Percentiles rank a stretch among this genome's conserved stretches.
Evolutionary conservation across 2,329 filamentous ascomycete species (phyloP).

Genomic region (Fusarium sp.): DNA sequence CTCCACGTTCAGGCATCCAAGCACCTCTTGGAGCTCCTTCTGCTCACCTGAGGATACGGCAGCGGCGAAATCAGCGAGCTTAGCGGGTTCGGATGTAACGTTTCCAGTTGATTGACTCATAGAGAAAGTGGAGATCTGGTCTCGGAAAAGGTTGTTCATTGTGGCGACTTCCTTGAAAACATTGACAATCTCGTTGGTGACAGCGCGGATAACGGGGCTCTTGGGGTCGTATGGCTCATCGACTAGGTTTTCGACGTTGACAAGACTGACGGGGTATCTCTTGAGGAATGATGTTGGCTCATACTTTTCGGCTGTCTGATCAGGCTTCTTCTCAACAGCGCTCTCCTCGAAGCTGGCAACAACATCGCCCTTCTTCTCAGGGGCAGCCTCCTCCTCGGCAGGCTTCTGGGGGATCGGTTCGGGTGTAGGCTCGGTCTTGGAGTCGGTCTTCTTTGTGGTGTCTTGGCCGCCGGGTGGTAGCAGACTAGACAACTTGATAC

Average conservation of each 20-base stretch:
- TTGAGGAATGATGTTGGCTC: slow-evolving; percentile 92
- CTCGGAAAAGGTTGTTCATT: slow-evolving; percentile 93
- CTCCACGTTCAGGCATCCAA: slow-evolving; percentile 90
- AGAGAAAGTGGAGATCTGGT: slow-evolving; percentile 97
- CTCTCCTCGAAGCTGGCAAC: slow-evolving; percentile 97
- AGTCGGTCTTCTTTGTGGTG: slow-evolving; percentile 62
- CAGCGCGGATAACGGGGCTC: slow-evolving; percentile 87
- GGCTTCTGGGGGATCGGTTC: slow-evolving; percentile 71
- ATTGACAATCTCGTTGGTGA: slow-evolving; percentile 98
- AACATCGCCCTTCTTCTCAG: slow-evolving; percentile 88
- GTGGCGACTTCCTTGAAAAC: slow-evolving; percentile 97
- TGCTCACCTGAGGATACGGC: slow-evolving; percentile 96
- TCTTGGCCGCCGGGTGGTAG: slow-evolving; percentile 74
- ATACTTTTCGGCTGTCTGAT: slow-evolving; percentile 68
- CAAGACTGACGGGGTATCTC: slow-evolving; percentile 91
- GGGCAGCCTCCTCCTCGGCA: slow-evolving; percentile 63
- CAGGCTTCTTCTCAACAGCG: slow-evolving; percentile 70
- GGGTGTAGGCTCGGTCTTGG: slow-evolving; percentile 63
- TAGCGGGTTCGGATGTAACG: slow-evolving; percentile 92
- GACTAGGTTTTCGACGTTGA: slow-evolving; percentile 91
- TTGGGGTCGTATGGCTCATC: slow-evolving; percentile 94
- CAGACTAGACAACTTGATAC: slow-evolving; percentile 89
- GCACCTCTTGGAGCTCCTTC: slow-evolving; percentile 89
- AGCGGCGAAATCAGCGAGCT: slow-evolving; percentile 95
- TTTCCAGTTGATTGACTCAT: slow-evolving; percentile 96